Conservation (phyloP, 2,329 filamentous ascomycete species). For the Monosporascus sp. region DNA sequence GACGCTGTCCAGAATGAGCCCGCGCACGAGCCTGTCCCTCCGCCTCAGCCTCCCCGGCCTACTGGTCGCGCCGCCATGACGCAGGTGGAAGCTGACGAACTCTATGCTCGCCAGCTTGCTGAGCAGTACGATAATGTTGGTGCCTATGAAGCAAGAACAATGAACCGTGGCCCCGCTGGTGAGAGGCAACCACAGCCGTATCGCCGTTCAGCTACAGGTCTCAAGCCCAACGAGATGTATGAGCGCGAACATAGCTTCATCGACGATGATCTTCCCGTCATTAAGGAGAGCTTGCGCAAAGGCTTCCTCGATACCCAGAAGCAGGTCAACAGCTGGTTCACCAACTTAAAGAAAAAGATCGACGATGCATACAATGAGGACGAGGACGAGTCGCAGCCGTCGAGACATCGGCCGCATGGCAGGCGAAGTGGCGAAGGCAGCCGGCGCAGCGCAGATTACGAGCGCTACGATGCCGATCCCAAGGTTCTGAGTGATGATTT, state of each 20-base stretch:
- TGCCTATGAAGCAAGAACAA: slow-evolving; percentile 52
- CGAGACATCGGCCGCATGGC: slow-evolving; percentile 21
- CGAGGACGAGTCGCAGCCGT: slow-evolving; percentile 44
- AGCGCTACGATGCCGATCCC: slow-evolving; percentile 91
- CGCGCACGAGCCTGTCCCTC: slow-evolving; percentile 55
- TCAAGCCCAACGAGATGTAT: slow-evolving; percentile 51
- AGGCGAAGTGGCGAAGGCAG: slow-evolving; percentile 55
- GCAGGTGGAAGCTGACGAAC: slow-evolving; percentile 85
- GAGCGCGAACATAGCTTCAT: slow-evolving; percentile 84
- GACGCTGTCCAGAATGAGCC: slow-evolving; percentile 53
- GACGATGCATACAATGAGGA: slow-evolving; percentile 81
- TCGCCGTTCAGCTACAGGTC: slow-evolving; percentile 36
- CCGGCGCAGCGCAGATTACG: slow-evolving; percentile 77
- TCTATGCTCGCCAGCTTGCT: slow-evolving; percentile 86
- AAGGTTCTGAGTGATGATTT: slow-evolving; percentile 89
- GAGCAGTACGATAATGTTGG: slow-evolving; percentile 74
- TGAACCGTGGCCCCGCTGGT: slow-evolving; percentile 33
- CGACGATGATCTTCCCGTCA: slow-evolving; percentile 91
- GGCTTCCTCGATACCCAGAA: slow-evolving; percentile 92
- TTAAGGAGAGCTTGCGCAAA: slow-evolving; percentile 87
- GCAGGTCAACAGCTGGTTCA: slow-evolving; percentile 91
- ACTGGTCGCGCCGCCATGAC: slow-evolving; percentile 56
- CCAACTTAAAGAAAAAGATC: slow-evolving; percentile 83
- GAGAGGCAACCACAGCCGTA: slow-evolving; percentile 28
- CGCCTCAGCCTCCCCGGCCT: slow-evolving; percentile 76